Percentiles rank a stretch among this genome's conserved stretches.
Evolutionary conservation across 2,329 filamentous ascomycete genomes (phyloP).

Genomic region (Endothia cerciana): DNA sequence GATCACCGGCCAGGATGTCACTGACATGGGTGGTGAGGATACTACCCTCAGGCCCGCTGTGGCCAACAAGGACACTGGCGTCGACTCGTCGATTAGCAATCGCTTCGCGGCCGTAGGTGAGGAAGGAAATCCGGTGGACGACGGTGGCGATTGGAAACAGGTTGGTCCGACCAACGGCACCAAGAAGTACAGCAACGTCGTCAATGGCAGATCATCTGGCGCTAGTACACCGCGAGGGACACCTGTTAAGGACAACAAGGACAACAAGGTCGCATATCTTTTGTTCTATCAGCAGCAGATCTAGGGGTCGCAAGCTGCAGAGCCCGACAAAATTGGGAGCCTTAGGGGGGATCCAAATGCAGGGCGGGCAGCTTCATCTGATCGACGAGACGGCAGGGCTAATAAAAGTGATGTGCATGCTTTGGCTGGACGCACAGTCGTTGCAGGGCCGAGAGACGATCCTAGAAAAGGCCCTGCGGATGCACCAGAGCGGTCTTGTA

Average conservation of each 20-base stretch:
- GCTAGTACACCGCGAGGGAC: conserved; percentile 58
- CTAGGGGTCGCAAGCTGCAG: conserved; percentile 11
- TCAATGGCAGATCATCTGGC: conserved; percentile 64
- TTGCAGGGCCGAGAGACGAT: neutral
- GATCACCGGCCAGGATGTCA: conserved; percentile 85
- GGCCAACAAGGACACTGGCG: conserved; percentile 68
- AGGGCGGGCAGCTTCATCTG: neutral
- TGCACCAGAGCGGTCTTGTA: neutral
- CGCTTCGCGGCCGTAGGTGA: conserved; percentile 74
- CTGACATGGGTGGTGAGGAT: conserved; percentile 81
- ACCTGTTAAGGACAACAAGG: conserved; percentile 67
- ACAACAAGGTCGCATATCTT: conserved; percentile 96
- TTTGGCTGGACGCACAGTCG: neutral
- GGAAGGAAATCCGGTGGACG: conserved; percentile 64
- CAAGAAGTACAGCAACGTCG: conserved; percentile 74
- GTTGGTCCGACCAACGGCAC: conserved; percentile 69
- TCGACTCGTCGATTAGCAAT: conserved; percentile 56
- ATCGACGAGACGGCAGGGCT: neutral
- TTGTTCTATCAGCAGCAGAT: conserved; percentile 76
- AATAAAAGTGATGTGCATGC: neutral
- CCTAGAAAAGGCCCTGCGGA: neutral
- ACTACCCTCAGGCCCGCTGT: conserved; percentile 65
- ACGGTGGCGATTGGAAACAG: conserved; percentile 77
- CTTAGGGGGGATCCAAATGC: neutral
- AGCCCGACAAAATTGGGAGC: neutral